Evolutionary conservation across 441 rosid genomes (phyloP).

Genomic region (Euphorbia celastroides): DNA sequence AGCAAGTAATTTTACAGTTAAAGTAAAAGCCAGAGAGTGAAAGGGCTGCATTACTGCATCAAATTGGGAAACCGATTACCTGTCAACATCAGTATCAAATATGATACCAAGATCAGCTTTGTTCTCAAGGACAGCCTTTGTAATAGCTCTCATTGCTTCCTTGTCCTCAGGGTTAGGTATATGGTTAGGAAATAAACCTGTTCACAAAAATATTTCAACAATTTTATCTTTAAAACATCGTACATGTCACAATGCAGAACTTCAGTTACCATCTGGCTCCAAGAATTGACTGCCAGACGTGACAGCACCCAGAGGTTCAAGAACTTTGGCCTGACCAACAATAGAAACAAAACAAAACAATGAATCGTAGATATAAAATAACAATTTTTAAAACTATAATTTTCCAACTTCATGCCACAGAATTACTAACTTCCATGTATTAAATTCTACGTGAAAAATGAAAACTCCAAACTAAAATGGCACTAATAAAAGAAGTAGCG

Average conservation of each 20-base stretch:
- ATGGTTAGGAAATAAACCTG: slow-evolving; percentile 96
- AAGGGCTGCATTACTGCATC: slow-evolving; percentile 5
- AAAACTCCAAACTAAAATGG: background rate
- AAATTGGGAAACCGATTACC: slow-evolving; percentile 37
- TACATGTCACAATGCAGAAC: slow-evolving; percentile 3
- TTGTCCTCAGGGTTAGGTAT: slow-evolving; percentile 99
- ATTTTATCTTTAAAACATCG: slow-evolving; percentile 1
- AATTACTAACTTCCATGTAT: background rate
- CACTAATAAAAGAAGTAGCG: background rate
- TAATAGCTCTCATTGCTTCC: slow-evolving; percentile 87
- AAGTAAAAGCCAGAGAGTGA: background rate
- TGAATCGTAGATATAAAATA: background rate
- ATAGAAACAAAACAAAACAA: slow-evolving; percentile 9
- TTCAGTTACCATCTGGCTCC: slow-evolving; percentile 84
- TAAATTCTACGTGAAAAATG: background rate
- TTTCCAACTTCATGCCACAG: background rate
- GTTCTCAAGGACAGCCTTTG: slow-evolving; percentile 79
- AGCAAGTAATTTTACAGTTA: slow-evolving; percentile 8
- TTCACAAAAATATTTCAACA: background rate
- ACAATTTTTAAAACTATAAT: background rate
- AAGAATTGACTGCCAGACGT: slow-evolving; percentile 94
- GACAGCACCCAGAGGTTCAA: slow-evolving; percentile 89
- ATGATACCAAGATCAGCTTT: slow-evolving; percentile 95
- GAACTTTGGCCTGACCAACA: slow-evolving; percentile 73
- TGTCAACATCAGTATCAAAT: slow-evolving; percentile 98